phyloP scores from a whole-genome alignment of 371 early-diverging fungal species.

The Mortierella sp. region DNA sequence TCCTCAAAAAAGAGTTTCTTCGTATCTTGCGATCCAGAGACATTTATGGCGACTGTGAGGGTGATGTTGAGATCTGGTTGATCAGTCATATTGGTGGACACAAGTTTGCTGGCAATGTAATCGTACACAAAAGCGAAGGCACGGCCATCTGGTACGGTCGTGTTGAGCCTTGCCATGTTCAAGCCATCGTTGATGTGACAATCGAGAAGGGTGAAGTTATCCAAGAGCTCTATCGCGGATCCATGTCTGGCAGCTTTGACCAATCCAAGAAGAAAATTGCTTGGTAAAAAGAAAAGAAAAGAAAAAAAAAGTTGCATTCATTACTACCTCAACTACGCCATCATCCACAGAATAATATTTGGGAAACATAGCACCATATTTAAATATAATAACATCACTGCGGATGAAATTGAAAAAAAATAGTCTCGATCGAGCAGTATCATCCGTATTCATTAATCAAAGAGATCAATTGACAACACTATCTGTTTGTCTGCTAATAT shows the following conservation, averaged over 20 bases:
- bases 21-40: slow-evolving; percentile 70
- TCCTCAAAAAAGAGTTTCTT: slow-evolving; percentile 77
- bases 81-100: slow-evolving; percentile 84
- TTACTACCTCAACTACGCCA: not conserved
- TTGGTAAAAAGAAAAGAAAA: too few species aligned
- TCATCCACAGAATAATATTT: too few species aligned
- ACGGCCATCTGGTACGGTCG: slow-evolving; percentile 78
- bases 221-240: slow-evolving; percentile 72
- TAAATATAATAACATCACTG: not conserved
- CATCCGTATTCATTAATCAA: not conserved
- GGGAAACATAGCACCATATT: not conserved
- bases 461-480: too few species aligned
- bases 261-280: slow-evolving; percentile 37
- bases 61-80: slow-evolving; percentile 68
- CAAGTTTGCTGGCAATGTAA: slow-evolving; percentile 86
- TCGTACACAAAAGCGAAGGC: slow-evolving; percentile 70
- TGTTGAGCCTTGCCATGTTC: slow-evolving; percentile 71
- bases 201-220: slow-evolving; percentile 68
- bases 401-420: not conserved
- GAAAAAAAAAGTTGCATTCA: not conserved
- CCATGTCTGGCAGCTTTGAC: slow-evolving; percentile 68
- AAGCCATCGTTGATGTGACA: slow-evolving; percentile 69
- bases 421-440: not conserved
- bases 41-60: slow-evolving; percentile 62
- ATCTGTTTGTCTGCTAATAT: not conserved